Evolutionary conservation across 2,329 filamentous ascomycete genomes (phyloP).

Genomic region (Coniella vitis): DNA sequence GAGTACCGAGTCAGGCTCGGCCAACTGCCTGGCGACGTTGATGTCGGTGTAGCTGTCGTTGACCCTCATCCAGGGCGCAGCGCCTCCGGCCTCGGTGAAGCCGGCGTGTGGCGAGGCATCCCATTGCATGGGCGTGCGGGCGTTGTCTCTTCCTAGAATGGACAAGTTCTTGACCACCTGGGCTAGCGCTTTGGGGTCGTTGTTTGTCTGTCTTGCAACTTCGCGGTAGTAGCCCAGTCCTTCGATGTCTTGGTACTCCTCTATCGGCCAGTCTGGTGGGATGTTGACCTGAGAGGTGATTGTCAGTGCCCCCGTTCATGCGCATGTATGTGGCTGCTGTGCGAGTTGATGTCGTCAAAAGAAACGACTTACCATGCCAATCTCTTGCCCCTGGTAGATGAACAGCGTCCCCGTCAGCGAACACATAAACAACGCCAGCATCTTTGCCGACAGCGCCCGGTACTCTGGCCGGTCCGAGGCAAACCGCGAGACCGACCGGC

Average conservation of each 20-base stretch:
- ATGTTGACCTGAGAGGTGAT: constrained; percentile 31
- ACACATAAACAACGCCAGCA: constrained; percentile 43
- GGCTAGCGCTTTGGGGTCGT: constrained; percentile 32
- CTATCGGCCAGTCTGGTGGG: constrained; percentile 40
- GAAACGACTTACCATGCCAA: constrained; percentile 38
- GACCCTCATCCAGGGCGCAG: constrained; percentile 51
- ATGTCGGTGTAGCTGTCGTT: constrained; percentile 49
- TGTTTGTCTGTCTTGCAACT: constrained; percentile 18
- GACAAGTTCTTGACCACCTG: constrained; percentile 47
- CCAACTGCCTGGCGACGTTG: constrained; percentile 47
- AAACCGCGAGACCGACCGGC: constrained; percentile 47
- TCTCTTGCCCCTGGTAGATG: constrained; percentile 55
- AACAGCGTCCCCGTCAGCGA: constrained; percentile 47
- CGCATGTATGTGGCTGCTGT: too few species aligned
- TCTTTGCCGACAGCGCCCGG: constrained; percentile 41
- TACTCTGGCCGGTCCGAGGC: constrained; percentile 36
- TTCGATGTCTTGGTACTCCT: constrained; percentile 43
- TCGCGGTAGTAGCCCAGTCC: constrained; percentile 38
- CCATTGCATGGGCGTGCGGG: constrained; percentile 66
- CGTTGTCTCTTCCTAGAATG: constrained; percentile 57
- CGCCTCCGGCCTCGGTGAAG: constrained; percentile 47
- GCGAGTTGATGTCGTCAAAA: too few species aligned
- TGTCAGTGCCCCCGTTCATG: too few species aligned
- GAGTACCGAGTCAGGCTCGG: constrained; percentile 41
- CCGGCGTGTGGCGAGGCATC: constrained; percentile 47